Conservation (phyloP, 139 green algal species). For the Zygnema cylindricum region DNA sequence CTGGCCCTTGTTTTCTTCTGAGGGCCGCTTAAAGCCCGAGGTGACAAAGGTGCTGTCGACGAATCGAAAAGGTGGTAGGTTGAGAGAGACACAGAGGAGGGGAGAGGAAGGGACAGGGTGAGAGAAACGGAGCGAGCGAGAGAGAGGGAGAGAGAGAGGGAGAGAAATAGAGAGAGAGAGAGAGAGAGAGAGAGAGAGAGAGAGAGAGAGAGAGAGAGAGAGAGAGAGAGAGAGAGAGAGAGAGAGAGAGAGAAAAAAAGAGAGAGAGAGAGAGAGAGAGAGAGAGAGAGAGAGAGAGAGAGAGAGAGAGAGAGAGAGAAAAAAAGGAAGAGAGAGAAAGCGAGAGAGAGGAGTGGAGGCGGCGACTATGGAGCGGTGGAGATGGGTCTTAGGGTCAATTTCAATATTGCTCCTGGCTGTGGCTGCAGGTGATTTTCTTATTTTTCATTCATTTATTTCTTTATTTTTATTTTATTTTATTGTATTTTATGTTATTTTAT, state of each 20-base stretch:
- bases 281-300: conserved; percentile 30
- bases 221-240: background rate
- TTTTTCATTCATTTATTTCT: background rate
- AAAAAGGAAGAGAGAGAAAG: conserved; percentile 14
- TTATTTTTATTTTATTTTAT: background rate
- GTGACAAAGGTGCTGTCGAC: too few relatives aligned
- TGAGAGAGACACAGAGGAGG: too few relatives aligned
- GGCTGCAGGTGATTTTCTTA: background rate
- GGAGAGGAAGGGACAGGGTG: too few relatives aligned
- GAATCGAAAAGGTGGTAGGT: too few relatives aligned
- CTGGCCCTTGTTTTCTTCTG: too few relatives aligned
- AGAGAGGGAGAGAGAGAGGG: too few relatives aligned
- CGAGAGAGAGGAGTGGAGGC: background rate
- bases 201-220: background rate
- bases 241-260: background rate
- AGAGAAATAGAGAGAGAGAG: conserved; percentile 19
- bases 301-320: background rate
- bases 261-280: conserved; percentile 16
- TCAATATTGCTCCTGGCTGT: background rate
- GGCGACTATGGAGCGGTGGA: background rate
- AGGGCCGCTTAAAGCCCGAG: too few relatives aligned
- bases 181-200: conserved; percentile 12
- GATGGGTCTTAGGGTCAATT: background rate
- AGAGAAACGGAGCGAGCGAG: too few relatives aligned
- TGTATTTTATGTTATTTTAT: too few relatives aligned